Conservation (phyloP, 352 stramenopile species). For the Globisporangium cylindrosporum region DNA sequence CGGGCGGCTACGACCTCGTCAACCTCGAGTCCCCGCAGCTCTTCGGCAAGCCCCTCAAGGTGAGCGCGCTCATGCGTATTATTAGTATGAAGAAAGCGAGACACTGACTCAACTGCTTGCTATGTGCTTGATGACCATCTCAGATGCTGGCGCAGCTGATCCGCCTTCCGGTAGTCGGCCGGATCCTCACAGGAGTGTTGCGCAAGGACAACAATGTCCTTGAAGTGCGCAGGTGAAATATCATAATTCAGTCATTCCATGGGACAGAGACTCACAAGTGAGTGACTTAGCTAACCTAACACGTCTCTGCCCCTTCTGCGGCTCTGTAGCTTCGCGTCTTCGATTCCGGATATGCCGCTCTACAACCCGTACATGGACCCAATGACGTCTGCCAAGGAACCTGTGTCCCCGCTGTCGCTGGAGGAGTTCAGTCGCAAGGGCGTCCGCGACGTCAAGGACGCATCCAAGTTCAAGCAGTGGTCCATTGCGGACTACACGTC, state of each 20-base stretch:
- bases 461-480: slow-evolving; percentile 54
- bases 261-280: no score
- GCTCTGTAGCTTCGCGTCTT: slow-evolving; percentile 40
- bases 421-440: slow-evolving; percentile 31
- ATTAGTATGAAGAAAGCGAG: not conserved
- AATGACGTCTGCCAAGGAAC: slow-evolving; percentile 22
- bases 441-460: slow-evolving; percentile 7
- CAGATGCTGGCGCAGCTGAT: slow-evolving; percentile 33
- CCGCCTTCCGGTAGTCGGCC: slow-evolving; percentile 45
- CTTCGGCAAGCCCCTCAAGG: slow-evolving; percentile 43
- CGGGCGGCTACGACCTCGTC: slow-evolving; percentile 47
- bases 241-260: not conserved
- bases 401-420: slow-evolving; percentile 20
- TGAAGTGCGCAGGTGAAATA: slow-evolving; percentile 41
- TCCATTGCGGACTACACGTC: slow-evolving; percentile 67
- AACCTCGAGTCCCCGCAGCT: slow-evolving; percentile 46
- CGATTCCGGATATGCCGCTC: slow-evolving; percentile 65
- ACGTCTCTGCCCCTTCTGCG: not conserved
- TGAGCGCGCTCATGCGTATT: not conserved
- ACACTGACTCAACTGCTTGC: no score
- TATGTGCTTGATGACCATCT: not conserved
- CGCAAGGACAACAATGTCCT: slow-evolving; percentile 62
- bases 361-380: slow-evolving; percentile 79
- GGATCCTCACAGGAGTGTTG: slow-evolving; percentile 45
- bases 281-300: not conserved